Percentiles rank a stretch among this genome's conserved stretches.
Conservation (phyloP, 441 rosid genomes). For the Eutrema salsugineum region DNA sequence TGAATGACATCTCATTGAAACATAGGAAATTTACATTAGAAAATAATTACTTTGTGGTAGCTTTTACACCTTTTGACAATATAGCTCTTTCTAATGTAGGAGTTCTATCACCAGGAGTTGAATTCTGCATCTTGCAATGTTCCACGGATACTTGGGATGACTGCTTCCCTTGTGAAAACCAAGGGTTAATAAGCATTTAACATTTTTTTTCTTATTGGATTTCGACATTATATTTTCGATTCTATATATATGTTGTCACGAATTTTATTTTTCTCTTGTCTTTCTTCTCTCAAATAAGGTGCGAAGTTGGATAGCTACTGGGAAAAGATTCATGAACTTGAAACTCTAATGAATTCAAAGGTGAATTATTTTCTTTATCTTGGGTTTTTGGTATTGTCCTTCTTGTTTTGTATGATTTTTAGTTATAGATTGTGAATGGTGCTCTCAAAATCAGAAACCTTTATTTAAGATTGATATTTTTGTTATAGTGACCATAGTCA, state of each 20-base stretch:
- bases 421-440: not conserved
- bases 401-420: constrained; percentile 1
- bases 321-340: constrained; percentile 59
- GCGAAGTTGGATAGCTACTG: constrained; percentile 39
- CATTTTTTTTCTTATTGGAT: constrained; percentile 1
- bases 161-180: constrained; percentile 85
- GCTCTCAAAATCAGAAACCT: not conserved
- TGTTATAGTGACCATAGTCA: not conserved
- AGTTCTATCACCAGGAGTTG: constrained; percentile 66
- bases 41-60: not conserved
- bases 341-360: constrained; percentile 82
- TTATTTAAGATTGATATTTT: not conserved
- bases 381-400: not conserved
- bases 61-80: not conserved
- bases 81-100: constrained; percentile 44
- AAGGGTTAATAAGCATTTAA: constrained; percentile 46
- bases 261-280: not conserved
- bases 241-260: not conserved
- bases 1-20: not conserved
- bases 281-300: constrained; percentile 37
- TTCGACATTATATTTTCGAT: not conserved
- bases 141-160: constrained; percentile 94
- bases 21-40: not conserved
- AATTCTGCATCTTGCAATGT: constrained; percentile 33
- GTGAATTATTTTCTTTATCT: constrained; percentile 39